A percentile compares a stretch with the other conserved stretches of the same genome.
Evolutionary conservation across 208 protist genomes (phyloP).

Genomic region (Trypanosoma cruzi): DNA sequence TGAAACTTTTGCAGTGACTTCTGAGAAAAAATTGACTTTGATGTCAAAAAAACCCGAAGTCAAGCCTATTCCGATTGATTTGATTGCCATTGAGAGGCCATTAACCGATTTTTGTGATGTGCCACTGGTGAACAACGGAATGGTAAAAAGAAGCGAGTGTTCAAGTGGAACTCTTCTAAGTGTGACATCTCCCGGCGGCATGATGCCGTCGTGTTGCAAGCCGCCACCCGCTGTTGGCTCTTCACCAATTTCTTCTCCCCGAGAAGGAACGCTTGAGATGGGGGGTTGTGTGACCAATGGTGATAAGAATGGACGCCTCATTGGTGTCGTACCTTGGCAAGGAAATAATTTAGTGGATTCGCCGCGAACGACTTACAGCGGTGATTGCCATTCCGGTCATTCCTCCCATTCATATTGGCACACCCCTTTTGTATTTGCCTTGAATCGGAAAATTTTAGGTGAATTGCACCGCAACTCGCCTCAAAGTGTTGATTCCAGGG

Average conservation of each 20-base stretch:
- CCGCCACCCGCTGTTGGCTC: conserved; percentile 8
- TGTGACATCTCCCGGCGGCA: not conserved
- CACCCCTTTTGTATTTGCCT: not conserved
- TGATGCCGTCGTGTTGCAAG: not conserved
- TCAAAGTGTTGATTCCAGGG: conserved; percentile 38
- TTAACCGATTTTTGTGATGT: not conserved
- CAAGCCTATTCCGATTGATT: not conserved
- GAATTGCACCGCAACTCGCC: conserved; percentile 47
- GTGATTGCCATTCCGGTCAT: not conserved
- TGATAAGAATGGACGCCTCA: not conserved
- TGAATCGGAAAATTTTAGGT: conserved; percentile 8
- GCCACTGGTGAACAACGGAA: not conserved
- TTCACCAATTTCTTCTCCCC: conserved; percentile 1
- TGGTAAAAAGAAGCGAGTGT: not conserved
- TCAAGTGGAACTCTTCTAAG: not conserved
- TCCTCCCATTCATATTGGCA: not conserved
- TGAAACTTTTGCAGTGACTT: not conserved
- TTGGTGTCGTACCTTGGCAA: not conserved
- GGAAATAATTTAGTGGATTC: not conserved
- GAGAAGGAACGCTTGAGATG: not conserved
- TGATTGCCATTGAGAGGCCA: not conserved
- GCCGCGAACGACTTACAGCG: not conserved
- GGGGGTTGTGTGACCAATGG: not conserved
- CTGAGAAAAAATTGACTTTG: not conserved
- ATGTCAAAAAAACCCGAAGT: not conserved